These are phyloP conservation scores for Dactylorhiza incarnata DNA, from an alignment of 106 monocot species.

Conservation along the genomic window DNA sequence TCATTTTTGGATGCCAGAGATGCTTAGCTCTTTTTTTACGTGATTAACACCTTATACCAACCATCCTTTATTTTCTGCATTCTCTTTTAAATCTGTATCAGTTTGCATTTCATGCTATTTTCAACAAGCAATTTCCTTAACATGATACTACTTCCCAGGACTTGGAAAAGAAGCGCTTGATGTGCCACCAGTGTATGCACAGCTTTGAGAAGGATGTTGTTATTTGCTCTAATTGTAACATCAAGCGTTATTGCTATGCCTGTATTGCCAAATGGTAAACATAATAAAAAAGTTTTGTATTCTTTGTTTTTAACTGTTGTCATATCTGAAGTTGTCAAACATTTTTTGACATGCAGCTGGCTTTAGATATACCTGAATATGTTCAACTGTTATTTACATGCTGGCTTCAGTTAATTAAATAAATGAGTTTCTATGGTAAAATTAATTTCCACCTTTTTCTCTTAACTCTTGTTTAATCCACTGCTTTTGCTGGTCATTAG, in stretches of 20 bases:
- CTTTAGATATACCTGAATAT: not conserved
- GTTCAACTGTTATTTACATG: not conserved
- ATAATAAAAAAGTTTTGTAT: not conserved
- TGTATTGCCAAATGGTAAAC: slow-evolving; percentile 5
- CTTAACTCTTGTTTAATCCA: not conserved
- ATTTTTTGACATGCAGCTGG: not conserved
- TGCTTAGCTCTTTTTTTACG: no score
- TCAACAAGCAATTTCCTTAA: not conserved
- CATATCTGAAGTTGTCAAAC: not conserved
- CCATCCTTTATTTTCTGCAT: not conserved
- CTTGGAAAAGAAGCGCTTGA: slow-evolving; percentile 4
- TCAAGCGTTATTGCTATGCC: not conserved
- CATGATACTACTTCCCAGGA: not conserved
- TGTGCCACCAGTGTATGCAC: slow-evolving; percentile 4
- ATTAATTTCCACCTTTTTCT: not conserved
- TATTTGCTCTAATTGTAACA: not conserved
- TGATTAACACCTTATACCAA: no score
- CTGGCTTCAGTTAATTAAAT: not conserved
- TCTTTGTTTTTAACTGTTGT: not conserved
- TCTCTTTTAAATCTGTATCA: not conserved
- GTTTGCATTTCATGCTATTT: not conserved
- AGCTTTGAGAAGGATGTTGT: slow-evolving; percentile 3
- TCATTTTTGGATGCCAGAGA: no score
- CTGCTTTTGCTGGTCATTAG: not conserved
- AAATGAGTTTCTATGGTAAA: not conserved